Base-by-base conservation (phyloP, 495 filamentous ascomycete species). In the Beverwykella pulmonaria region DNA sequence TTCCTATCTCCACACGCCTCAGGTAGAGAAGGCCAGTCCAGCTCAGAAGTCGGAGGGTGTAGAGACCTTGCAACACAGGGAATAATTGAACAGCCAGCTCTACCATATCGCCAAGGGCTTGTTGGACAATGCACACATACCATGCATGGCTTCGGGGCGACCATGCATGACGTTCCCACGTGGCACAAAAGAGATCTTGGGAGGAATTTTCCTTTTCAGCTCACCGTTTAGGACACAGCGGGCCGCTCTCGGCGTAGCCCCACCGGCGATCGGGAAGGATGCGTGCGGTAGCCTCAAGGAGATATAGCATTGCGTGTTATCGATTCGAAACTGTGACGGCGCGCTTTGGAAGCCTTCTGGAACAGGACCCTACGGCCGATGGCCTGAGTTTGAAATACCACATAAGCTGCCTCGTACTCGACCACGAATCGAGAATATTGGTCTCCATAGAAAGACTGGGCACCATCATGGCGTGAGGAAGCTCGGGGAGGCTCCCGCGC, bases 311-410 rank as follows among this genome's bases (percentile, higher is more conserved):
- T 29, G 55, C 32, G 5, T 9, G 4, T 23, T n/a, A n/a, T 55
- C n/a, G 22, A 27, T 34, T 36, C 26, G 30, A 30, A 30, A 10
- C 36, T 26, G 20, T n/a, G 39, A n/a, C 39, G 39, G 17, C 39
- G 39, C 39, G 17, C 39, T 44, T 32, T 22, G 25, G 55, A 58
- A 58, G 55, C 32, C 55, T 58, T 58, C 55, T 58, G 55, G 55
- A 58, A 58, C 32, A 14, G 6, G 39, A n/a, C 8, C 15, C 39
- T 5, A 12, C 8, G 17, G 3, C 9, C 15, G 39, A n/a, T n/a
- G 39, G 17, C 39, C 17, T 3, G 15, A 44, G 8, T 14, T 7
- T 44, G 39, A 44, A n/a, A n/a, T n/a, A n/a, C n/a, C n/a, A n/a
- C n/a, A 14, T 44, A 9, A 44, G 39, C 39, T 15, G 17, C 39